These are phyloP conservation scores for Coprinopsis sp. DNA, from an alignment of 768 basidiomycete species.

Conservation along the genomic window DNA sequence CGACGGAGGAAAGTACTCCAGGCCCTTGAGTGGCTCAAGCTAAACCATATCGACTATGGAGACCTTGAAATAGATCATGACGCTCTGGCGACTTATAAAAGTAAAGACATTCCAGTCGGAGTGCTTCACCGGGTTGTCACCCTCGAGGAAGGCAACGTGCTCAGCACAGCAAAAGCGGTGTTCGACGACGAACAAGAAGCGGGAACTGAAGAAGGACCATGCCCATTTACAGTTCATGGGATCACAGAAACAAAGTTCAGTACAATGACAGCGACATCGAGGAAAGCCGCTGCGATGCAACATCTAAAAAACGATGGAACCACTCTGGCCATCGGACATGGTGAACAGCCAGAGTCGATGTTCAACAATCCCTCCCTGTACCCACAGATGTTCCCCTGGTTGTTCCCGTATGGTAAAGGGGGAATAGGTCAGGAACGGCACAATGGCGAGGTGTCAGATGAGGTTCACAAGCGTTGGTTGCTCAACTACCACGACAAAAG, in stretches of 20 bases:
- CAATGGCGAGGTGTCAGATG: neutral
- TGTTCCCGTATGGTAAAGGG: constrained; percentile 37
- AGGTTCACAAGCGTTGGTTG: constrained; percentile 7
- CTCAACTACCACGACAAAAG: constrained; percentile 32
- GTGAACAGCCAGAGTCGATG: constrained; percentile 21
- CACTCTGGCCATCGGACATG: constrained; percentile 26
- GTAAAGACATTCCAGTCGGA: neutral
- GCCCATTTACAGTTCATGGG: constrained; percentile 36
- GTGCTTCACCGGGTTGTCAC: neutral
- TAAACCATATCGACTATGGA: neutral
- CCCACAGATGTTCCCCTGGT: constrained; percentile 36
- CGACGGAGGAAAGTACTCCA: neutral
- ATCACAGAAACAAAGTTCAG: constrained; percentile 23
- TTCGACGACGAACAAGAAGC: constrained; percentile 11
- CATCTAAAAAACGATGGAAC: constrained; percentile 24
- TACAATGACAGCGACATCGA: constrained; percentile 12
- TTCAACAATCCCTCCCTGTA: constrained; percentile 31
- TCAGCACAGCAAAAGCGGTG: constrained; percentile 21
- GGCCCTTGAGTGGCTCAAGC: constrained; percentile 5
- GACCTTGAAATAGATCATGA: neutral
- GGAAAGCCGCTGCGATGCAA: constrained; percentile 21
- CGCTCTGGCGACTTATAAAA: neutral
- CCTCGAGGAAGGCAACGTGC: neutral
- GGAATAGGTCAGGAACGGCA: constrained; percentile 22
- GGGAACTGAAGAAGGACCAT: constrained; percentile 20